These are phyloP conservation scores for Heliophila coronopifolia DNA, from an alignment of 441 rosid species.

Conservation along the genomic window DNA sequence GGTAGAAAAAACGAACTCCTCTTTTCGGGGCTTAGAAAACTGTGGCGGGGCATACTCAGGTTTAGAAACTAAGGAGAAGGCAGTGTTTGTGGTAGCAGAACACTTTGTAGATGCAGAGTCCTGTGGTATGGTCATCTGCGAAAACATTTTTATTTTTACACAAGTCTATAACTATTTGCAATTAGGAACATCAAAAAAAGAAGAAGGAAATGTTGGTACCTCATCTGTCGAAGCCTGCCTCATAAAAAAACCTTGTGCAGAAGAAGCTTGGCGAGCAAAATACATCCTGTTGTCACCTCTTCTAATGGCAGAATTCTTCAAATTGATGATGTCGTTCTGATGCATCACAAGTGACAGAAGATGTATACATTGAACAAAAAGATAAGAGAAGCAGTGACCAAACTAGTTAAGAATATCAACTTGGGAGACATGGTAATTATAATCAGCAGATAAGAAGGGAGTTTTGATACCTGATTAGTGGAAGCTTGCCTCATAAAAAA, in stretches of 20 bases:
- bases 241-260: conserved; percentile 63
- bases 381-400: no score
- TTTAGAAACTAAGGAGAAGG: conserved; percentile 31
- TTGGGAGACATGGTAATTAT: background rate
- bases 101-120: conserved; percentile 14
- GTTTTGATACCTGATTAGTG: conserved; percentile 36
- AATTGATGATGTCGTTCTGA: conserved; percentile 41
- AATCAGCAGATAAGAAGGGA: background rate
- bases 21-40: conserved; percentile 36
- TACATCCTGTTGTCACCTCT: conserved; percentile 48
- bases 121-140: conserved; percentile 6
- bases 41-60: conserved; percentile 33
- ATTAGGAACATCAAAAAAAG: background rate
- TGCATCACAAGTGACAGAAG: conserved; percentile 19
- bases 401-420: no score
- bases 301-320: conserved; percentile 40
- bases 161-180: background rate
- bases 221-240: conserved; percentile 47
- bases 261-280: conserved; percentile 70
- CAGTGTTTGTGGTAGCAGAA: conserved; percentile 20
- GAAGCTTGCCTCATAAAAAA: conserved; percentile 66
- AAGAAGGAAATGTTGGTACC: conserved; percentile 27
- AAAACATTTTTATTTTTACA: background rate
- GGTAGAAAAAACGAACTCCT: conserved; percentile 16
- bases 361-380: no score